phyloP scores from a whole-genome alignment of 768 basidiomycete species.

The Phanerodontia chrysosporium region DNA sequence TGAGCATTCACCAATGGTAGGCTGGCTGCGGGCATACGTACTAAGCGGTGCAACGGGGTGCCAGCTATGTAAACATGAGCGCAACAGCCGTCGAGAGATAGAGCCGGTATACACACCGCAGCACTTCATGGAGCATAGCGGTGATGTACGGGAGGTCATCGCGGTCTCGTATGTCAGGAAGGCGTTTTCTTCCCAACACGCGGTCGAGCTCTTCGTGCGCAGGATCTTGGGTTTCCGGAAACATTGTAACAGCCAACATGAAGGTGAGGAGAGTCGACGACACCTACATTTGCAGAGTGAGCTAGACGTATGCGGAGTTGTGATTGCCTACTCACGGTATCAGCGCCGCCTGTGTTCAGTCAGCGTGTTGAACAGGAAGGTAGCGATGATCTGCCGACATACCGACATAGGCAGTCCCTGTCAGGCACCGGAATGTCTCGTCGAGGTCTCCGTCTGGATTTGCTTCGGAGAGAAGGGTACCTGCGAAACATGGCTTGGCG shows the following conservation, averaged over 20 bases:
- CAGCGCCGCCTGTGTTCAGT: background rate
- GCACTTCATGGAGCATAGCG: constrained; percentile 18
- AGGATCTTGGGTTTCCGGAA: constrained; percentile 13
- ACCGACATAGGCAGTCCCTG: background rate
- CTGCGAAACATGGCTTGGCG: background rate
- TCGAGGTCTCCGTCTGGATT: background rate
- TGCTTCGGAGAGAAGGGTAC: background rate
- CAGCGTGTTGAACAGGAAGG: background rate
- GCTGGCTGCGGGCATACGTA: background rate
- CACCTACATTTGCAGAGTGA: background rate
- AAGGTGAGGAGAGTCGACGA: constrained; percentile 12
- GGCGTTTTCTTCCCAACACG: constrained; percentile 22
- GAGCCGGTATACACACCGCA: no score
- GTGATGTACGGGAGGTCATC: constrained; percentile 12
- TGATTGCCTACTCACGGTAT: background rate
- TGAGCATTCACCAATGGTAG: background rate
- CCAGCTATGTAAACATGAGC: background rate
- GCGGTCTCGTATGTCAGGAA: constrained; percentile 23
- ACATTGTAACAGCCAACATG: constrained; percentile 21
- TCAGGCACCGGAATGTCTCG: background rate
- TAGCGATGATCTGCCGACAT: background rate
- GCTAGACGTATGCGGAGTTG: background rate
- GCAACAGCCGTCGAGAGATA: no score
- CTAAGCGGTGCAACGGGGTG: background rate
- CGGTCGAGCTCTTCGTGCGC: constrained; percentile 21